Percentiles rank a stretch among this genome's conserved stretches.
Conservation (phyloP, 129 eudicot species). For the Artemisia annua region DNA sequence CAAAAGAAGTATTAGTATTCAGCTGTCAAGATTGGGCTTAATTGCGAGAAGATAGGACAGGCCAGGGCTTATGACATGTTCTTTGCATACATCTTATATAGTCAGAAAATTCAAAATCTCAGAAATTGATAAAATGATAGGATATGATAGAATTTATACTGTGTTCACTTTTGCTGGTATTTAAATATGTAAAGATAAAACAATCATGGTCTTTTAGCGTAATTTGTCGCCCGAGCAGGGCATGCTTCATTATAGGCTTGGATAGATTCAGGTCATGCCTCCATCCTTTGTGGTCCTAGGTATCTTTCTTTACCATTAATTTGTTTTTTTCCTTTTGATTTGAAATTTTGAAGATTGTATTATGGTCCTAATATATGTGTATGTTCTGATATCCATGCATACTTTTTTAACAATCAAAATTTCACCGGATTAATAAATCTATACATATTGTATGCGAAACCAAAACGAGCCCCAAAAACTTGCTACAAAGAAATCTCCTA, state of each 20-base stretch:
- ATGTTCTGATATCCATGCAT: background rate
- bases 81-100: too few species aligned
- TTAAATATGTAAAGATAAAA: slow-evolving; percentile 1
- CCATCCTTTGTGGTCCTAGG: slow-evolving; percentile 16
- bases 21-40: too few species aligned
- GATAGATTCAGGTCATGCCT: slow-evolving; percentile 8
- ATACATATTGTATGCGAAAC: too few species aligned
- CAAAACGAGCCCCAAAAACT: too few species aligned
- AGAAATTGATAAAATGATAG: background rate
- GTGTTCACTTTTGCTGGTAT: background rate
- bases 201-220: slow-evolving; percentile 1
- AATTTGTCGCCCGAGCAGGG: slow-evolving; percentile 1
- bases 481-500: too few species aligned
- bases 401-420: background rate
- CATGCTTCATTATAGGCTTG: slow-evolving; percentile 17
- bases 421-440: too few species aligned
- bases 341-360: background rate
- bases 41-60: too few species aligned
- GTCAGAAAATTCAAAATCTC: background rate
- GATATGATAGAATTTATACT: background rate
- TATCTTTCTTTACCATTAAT: background rate
- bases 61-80: too few species aligned
- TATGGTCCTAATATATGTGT: background rate
- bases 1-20: too few species aligned
- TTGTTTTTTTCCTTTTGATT: background rate